Conservation (phyloP, 352 stramenopile genomes). For the Pythium periplocum region DNA sequence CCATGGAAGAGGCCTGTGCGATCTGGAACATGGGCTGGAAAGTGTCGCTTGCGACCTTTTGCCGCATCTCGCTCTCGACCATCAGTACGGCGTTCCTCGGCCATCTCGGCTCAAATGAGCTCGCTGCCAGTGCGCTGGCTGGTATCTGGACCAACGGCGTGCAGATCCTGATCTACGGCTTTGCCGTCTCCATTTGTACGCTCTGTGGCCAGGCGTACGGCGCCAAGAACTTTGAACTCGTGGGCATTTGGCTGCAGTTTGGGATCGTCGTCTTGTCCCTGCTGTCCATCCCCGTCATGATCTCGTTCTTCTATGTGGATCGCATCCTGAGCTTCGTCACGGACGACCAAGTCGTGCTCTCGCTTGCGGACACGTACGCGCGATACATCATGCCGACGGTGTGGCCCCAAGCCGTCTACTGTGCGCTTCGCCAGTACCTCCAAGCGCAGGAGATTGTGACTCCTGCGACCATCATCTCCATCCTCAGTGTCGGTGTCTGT, state of each 20-base stretch:
- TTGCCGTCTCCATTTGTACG: slow-evolving; percentile 74
- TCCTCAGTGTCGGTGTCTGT: slow-evolving; percentile 60
- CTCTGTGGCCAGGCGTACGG: slow-evolving; percentile 77
- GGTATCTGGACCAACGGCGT: slow-evolving; percentile 78
- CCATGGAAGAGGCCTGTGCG: slow-evolving; percentile 46
- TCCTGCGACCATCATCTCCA: slow-evolving; percentile 74
- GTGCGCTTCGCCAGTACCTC: slow-evolving; percentile 69
- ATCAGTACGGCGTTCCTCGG: slow-evolving; percentile 80
- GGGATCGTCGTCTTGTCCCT: slow-evolving; percentile 63
- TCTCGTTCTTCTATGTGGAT: slow-evolving; percentile 82
- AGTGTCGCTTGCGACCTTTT: slow-evolving; percentile 78
- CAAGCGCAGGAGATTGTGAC: slow-evolving; percentile 76
- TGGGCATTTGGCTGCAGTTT: slow-evolving; percentile 77
- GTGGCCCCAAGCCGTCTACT: slow-evolving; percentile 67
- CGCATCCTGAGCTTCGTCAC: slow-evolving; percentile 59
- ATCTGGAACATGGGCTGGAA: slow-evolving; percentile 85
- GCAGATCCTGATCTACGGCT: slow-evolving; percentile 77
- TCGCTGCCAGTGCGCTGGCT: slow-evolving; percentile 63
- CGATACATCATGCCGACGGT: slow-evolving; percentile 54
- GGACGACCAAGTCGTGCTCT: slow-evolving; percentile 54
- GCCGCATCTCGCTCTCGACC: slow-evolving; percentile 69
- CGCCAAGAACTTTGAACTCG: slow-evolving; percentile 71
- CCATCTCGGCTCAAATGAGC: slow-evolving; percentile 64
- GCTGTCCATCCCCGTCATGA: slow-evolving; percentile 65
- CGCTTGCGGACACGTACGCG: slow-evolving; percentile 60